Percentiles rank a stretch among this genome's conserved stretches.
These are phyloP conservation scores for Boletus tylopilopsis DNA, from an alignment of 768 basidiomycete genomes.

Conservation along the genomic window DNA sequence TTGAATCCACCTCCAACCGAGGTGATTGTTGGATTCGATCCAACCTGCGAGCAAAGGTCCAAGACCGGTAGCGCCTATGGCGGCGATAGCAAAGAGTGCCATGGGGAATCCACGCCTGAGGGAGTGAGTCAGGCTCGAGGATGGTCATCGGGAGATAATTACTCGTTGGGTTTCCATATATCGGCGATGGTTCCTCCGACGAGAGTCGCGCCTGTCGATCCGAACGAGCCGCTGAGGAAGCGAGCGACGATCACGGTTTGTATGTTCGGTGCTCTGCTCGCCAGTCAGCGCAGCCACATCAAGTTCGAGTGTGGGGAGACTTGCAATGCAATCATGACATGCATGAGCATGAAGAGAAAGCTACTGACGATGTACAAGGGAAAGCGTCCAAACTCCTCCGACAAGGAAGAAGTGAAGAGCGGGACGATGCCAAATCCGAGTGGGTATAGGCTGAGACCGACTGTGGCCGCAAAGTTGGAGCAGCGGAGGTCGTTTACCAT, in stretches of 20 bases:
- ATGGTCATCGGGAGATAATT: slow-evolving; percentile 15
- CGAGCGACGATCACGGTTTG: slow-evolving; percentile 63
- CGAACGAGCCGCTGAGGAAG: slow-evolving; percentile 63
- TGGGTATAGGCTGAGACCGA: slow-evolving; percentile 50
- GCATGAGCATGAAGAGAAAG: slow-evolving; percentile 48
- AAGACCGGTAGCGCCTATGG: slow-evolving; percentile 57
- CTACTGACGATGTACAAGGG: slow-evolving; percentile 53
- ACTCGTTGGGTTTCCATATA: slow-evolving; percentile 64
- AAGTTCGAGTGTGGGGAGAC: slow-evolving; percentile 1
- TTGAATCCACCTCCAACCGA: slow-evolving; percentile 82
- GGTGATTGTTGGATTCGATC: slow-evolving; percentile 53
- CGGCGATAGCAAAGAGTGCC: slow-evolving; percentile 63
- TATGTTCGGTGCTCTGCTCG: slow-evolving; percentile 40
- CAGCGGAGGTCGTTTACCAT: slow-evolving; percentile 50
- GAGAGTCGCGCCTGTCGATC: slow-evolving; percentile 68
- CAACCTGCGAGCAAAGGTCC: slow-evolving; percentile 65
- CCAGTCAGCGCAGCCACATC: slow-evolving; percentile 2
- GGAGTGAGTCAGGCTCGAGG: slow-evolving; percentile 7
- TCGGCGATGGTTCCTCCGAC: slow-evolving; percentile 75
- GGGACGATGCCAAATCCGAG: slow-evolving; percentile 63
- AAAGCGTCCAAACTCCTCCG: slow-evolving; percentile 68
- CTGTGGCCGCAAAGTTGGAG: slow-evolving; percentile 41
- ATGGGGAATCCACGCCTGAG: slow-evolving; percentile 73
- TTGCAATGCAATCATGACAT: slow-evolving; percentile 36
- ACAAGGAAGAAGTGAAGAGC: slow-evolving; percentile 63